Evolutionary conservation across 208 protist genomes (phyloP).

Genomic region (Lotmaria passim): DNA sequence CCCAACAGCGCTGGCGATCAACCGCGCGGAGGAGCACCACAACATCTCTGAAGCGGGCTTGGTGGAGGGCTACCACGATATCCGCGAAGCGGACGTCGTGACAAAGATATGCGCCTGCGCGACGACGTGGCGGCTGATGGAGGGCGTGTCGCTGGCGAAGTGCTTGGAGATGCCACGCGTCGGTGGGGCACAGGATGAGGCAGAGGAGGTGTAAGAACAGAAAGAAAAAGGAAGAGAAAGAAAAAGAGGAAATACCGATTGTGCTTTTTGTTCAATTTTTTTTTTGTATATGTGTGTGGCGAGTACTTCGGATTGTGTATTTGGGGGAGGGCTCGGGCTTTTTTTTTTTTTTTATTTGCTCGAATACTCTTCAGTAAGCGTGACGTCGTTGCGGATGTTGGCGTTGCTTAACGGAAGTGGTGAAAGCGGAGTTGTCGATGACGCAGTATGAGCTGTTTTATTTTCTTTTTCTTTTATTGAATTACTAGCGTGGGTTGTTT

Average conservation of each 20-base stretch:
- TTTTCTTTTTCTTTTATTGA: too few relatives aligned
- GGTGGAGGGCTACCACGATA: conserved; percentile 93
- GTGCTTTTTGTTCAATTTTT: background rate
- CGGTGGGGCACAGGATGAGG: conserved; percentile 34
- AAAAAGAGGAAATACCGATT: background rate
- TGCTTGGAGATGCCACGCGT: conserved; percentile 77
- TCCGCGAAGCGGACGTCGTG: conserved; percentile 87
- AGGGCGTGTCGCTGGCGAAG: conserved; percentile 72
- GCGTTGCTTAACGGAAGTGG: too few relatives aligned
- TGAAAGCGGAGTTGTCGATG: too few relatives aligned
- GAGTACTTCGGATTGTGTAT: too few relatives aligned
- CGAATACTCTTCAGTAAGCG: too few relatives aligned
- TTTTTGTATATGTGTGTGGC: too few relatives aligned
- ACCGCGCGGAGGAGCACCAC: conserved; percentile 86
- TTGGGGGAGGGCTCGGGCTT: too few relatives aligned
- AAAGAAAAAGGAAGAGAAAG: background rate
- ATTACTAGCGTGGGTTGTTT: too few relatives aligned
- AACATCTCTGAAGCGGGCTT: conserved; percentile 70
- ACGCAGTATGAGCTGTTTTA: too few relatives aligned
- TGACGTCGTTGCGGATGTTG: too few relatives aligned
- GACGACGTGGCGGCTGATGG: conserved; percentile 82
- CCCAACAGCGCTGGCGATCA: conserved; percentile 80
- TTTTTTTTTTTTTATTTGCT: too few relatives aligned
- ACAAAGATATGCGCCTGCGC: conserved; percentile 89
- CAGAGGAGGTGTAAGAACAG: conserved; percentile 38